Conservation (phyloP, 164 flowering plant species). For the Magnolia changhungtana region DNA sequence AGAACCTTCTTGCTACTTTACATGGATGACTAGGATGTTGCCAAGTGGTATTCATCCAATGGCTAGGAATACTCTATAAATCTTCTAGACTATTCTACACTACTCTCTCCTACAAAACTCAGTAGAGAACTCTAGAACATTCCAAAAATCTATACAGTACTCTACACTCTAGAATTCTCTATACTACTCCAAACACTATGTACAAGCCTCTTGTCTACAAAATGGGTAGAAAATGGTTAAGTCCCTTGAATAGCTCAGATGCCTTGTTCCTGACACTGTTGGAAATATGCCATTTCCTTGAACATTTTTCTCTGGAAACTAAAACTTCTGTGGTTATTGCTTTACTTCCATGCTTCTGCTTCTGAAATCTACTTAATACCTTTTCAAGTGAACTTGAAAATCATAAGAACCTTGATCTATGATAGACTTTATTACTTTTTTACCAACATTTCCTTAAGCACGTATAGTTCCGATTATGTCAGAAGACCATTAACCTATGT, state of each 20-base stretch:
- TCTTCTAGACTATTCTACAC: no score
- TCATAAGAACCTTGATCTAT: neutral
- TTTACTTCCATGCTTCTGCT: neutral
- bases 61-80: no score
- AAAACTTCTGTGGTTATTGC: neutral
- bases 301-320: neutral
- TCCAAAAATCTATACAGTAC: no score
- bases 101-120: no score
- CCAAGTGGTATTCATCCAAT: no score
- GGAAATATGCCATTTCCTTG: neutral
- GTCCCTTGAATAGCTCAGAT: neutral
- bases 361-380: neutral
- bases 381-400: neutral
- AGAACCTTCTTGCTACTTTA: no score
- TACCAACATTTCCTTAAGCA: neutral
- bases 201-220: no score
- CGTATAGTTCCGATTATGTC: neutral
- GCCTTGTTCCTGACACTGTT: neutral
- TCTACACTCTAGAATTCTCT: no score
- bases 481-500: neutral
- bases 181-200: no score
- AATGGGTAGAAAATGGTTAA: no score
- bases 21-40: no score
- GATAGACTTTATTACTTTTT: neutral
- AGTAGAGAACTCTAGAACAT: no score